Evolutionary conservation across 352 stramenopile genomes (phyloP).

Genomic region (Pythium periplocum): DNA sequence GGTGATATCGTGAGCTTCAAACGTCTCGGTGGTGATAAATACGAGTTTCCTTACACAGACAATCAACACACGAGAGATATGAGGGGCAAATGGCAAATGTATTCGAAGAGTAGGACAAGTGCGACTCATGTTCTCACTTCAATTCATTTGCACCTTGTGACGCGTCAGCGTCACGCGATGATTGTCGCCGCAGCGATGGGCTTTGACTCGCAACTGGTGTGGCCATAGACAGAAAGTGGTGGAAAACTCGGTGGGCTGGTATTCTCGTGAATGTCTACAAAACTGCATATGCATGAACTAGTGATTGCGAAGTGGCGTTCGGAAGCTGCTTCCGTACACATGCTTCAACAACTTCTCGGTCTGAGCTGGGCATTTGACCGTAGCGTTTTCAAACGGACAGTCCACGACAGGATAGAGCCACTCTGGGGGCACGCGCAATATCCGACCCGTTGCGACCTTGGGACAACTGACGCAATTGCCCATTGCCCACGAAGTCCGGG

Average conservation of each 20-base stretch:
- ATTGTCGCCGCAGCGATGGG: too few relatives aligned
- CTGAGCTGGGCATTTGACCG: slow-evolving; percentile 19
- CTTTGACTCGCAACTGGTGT: too few relatives aligned
- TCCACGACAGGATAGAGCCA: slow-evolving; percentile 22
- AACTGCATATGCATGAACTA: neutral
- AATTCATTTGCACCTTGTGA: neutral
- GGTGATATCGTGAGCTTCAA: slow-evolving; percentile 18
- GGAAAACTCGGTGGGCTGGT: too few relatives aligned
- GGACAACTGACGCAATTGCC: slow-evolving; percentile 2
- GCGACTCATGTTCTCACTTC: slow-evolving; percentile 3
- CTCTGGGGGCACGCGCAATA: slow-evolving; percentile 14
- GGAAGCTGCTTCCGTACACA: slow-evolving; percentile 19
- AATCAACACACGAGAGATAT: too few relatives aligned
- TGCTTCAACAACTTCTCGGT: slow-evolving; percentile 17
- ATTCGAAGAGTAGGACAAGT: neutral
- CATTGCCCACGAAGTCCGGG: slow-evolving; percentile 18
- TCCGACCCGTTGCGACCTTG: neutral
- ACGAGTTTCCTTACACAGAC: slow-evolving; percentile 12
- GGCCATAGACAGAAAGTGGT: too few relatives aligned
- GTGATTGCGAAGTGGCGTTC: neutral
- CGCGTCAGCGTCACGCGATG: too few relatives aligned
- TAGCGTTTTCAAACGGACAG: slow-evolving; percentile 19
- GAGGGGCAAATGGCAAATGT: too few relatives aligned
- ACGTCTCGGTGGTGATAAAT: slow-evolving; percentile 12
- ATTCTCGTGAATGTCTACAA: too few relatives aligned